Percentiles rank a stretch among this genome's conserved stretches.
Conservation (phyloP, 805 yeast genomes). For the Metschnikowia orientalis region DNA sequence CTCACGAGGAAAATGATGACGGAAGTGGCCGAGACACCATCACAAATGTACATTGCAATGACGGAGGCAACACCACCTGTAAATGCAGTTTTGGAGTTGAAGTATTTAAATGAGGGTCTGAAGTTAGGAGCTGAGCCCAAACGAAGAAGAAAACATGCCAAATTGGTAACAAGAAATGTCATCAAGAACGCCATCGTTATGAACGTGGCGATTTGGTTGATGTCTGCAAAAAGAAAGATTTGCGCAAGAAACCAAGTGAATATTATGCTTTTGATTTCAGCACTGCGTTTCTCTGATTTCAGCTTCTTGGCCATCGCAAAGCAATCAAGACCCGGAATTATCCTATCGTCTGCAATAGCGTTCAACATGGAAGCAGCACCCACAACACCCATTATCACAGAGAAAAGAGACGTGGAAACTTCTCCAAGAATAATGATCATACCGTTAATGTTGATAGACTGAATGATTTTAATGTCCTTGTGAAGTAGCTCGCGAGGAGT, state of each 20-base stretch:
- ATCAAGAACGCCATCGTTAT: constrained; percentile 96
- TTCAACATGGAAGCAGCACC: constrained; percentile 91
- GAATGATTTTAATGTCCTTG: constrained; percentile 79
- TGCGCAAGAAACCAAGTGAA: constrained; percentile 84
- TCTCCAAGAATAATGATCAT: constrained; percentile 81
- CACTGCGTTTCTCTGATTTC: constrained; percentile 40
- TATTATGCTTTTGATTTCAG: constrained; percentile 62
- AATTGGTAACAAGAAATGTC: constrained; percentile 91
- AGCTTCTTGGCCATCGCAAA: constrained; percentile 45
- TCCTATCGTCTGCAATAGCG: constrained; percentile 85
- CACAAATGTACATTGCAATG: constrained; percentile 90
- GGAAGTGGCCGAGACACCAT: constrained; percentile 80
- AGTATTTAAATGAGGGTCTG: constrained; percentile 89
- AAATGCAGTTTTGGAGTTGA: constrained; percentile 76
- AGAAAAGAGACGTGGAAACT: constrained; percentile 82
- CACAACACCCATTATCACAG: constrained; percentile 91
- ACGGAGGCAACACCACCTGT: constrained; percentile 67
- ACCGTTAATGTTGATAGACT: constrained; percentile 69
- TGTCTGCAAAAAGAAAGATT: constrained; percentile 78
- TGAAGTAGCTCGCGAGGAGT: constrained; percentile 77
- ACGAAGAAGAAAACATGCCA: constrained; percentile 86
- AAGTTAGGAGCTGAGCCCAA: constrained; percentile 97
- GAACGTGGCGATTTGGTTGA: constrained; percentile 89
- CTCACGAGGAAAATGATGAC: constrained; percentile 62
- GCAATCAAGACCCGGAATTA: constrained; percentile 70